A percentile compares a stretch with the other conserved stretches of the same genome.
Conservation (phyloP, 1,139 yeast genomes). For the Saccharomyces hybrid region DNA sequence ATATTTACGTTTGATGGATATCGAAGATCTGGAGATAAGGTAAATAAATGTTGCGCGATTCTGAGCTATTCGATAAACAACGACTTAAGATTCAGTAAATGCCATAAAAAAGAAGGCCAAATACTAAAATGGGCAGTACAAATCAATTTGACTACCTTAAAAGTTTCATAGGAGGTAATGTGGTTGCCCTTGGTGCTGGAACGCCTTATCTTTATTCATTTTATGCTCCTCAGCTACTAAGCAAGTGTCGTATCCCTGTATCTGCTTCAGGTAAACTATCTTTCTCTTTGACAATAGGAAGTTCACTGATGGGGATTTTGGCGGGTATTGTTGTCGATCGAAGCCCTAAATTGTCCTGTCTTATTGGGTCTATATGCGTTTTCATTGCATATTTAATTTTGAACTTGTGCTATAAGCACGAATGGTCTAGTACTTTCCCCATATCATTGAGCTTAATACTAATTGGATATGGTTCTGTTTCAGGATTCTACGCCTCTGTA, state of each 20-base stretch:
- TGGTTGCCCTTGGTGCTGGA: slow-evolving; percentile 50
- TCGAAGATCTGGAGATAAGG: slow-evolving; percentile 1
- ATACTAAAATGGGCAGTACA: neutral
- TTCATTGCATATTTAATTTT: slow-evolving; percentile 37
- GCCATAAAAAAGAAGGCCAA: neutral
- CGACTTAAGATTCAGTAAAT: neutral
- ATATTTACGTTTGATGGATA: neutral
- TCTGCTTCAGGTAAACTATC: slow-evolving; percentile 59
- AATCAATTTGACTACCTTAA: neutral
- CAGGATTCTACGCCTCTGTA: slow-evolving; percentile 56
- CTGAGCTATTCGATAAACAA: neutral
- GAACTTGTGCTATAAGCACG: slow-evolving; percentile 32
- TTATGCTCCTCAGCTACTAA: slow-evolving; percentile 62
- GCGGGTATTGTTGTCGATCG: slow-evolving; percentile 62
- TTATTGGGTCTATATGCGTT: slow-evolving; percentile 46
- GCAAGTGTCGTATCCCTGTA: slow-evolving; percentile 49
- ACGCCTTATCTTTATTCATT: slow-evolving; percentile 68
- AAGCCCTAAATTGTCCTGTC: slow-evolving; percentile 43
- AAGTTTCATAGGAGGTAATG: slow-evolving; percentile 7
- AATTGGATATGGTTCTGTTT: slow-evolving; percentile 60
- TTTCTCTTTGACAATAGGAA: slow-evolving; percentile 53
- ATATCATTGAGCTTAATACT: slow-evolving; percentile 44
- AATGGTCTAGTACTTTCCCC: slow-evolving; percentile 29
- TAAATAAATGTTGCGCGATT: neutral
- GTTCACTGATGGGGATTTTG: slow-evolving; percentile 60